phyloP scores from a whole-genome alignment of 805 yeast genomes.

The Lipomyces japonicus region DNA sequence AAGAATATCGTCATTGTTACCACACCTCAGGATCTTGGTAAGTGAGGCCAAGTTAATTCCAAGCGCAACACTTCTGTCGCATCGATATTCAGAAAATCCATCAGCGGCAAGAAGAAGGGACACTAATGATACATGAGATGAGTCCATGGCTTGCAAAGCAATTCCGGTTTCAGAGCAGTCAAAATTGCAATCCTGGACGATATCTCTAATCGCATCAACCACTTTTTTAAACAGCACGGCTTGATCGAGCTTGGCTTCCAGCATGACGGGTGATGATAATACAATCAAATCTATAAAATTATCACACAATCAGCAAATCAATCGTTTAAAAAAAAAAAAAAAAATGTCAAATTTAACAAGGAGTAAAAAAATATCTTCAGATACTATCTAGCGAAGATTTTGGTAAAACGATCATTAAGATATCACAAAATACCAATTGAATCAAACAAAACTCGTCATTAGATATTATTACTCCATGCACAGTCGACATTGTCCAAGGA shows the following conservation, averaged over 20 bases:
- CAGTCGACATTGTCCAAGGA: too few species aligned
- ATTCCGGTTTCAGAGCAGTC: conserved; percentile 95
- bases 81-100: conserved; percentile 87
- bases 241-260: conserved; percentile 95
- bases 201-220: conserved; percentile 89
- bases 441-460: too few species aligned
- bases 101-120: conserved; percentile 82
- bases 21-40: conserved; percentile 83
- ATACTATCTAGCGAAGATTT: conserved; percentile 26
- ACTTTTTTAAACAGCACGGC: conserved; percentile 84
- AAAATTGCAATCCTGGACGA: conserved; percentile 92
- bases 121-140: conserved; percentile 89
- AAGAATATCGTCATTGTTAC: conserved; percentile 81
- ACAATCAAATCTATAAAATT: too few species aligned
- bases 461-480: too few species aligned
- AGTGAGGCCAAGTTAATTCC: conserved; percentile 89
- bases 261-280: conserved; percentile 60
- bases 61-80: conserved; percentile 87
- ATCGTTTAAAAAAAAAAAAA: neutral
- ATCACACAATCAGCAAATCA: neutral
- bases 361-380: conserved; percentile 13
- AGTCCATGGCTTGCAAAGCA: conserved; percentile 95
- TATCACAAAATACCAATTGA: too few species aligned
- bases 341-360: neutral
- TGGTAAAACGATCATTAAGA: conserved; percentile 15